Evolutionary conservation across 2,329 filamentous ascomycete genomes (phyloP), one percentile per base, ranked within the genome.

Genomic region (Aspergillus awamori): DNA sequence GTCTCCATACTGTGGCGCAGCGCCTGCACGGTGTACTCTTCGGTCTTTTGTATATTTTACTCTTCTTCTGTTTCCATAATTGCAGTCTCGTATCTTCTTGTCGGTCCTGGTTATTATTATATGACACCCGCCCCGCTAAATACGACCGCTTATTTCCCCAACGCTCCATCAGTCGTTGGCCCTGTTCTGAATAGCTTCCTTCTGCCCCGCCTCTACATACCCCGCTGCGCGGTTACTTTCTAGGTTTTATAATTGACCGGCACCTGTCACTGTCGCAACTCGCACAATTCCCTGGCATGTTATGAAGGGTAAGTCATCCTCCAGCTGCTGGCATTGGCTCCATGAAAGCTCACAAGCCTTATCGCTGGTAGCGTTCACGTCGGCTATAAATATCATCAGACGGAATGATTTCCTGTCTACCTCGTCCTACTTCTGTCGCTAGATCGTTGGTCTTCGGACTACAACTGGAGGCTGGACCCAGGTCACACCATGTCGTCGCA

Each of bases 1-100:
- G 58, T 53, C 69, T 70, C 67, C 67, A 67, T 59, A 66, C 68
- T 76, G 75, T 77, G 75, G 75, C 75, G 75, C 71, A 77, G 75
- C 68, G 65, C 62, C 64, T 76, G 72, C 72, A 73, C 71, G 47
- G 54, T 59, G 52, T 47, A 60, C 54, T 30, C 28, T 45, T n/a
- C 45, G 38, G 38, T 20, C 48, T 43, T 30, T 56, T 47, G 38
- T 43, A 47, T 45, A 56, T 24, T 39, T 45, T 52, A 36, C 15
- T 49, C n/a, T 24, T 22, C 17, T 38, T 20, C 13, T 20, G 20
- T 59, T 48, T 28, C 36, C 26, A 11, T 28, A 56, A 8, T 45
- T 53, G 24, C 45, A 49, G 20, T 17, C 28, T 56, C n/a, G 22
- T 36, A 43, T 47, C 26, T 26, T 17, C 53, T 47, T 30, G 39